Percentiles rank a stretch among this genome's conserved stretches.
Conservation (phyloP, 73 alveolate species). For the Durusdinium trenchii region DNA sequence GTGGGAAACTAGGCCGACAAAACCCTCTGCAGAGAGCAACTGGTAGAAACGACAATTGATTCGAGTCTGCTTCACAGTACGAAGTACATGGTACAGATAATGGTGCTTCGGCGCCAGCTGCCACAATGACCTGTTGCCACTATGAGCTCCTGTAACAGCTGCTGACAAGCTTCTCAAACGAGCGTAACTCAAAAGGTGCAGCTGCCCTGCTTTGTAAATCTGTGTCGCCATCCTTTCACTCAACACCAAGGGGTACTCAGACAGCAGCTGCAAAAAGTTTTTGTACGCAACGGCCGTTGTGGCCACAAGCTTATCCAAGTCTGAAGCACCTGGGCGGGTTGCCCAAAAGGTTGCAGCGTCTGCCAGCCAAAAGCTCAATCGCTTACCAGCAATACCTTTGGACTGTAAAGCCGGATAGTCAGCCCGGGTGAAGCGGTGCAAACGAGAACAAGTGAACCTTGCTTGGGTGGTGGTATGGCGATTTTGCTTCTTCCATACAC, state of each 20-base stretch:
- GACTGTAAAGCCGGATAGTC: neutral
- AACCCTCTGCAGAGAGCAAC: neutral
- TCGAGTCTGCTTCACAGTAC: neutral
- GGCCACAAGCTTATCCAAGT: conserved; percentile 1
- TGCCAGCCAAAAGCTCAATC: neutral
- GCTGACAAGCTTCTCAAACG: neutral
- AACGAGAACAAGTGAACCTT: neutral
- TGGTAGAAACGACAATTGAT: neutral
- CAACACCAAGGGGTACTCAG: neutral
- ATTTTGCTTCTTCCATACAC: neutral
- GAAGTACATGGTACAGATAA: neutral
- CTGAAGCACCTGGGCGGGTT: neutral
- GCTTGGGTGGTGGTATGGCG: neutral
- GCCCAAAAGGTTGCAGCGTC: neutral
- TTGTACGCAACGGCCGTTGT: neutral
- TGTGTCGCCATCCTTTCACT: neutral
- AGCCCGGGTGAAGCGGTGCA: neutral
- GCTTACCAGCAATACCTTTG: neutral
- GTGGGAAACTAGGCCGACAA: neutral
- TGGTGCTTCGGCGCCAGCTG: conserved; percentile 39
- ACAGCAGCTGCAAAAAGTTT: neutral
- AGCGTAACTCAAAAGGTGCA: neutral
- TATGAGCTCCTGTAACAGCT: neutral
- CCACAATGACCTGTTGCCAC: neutral
- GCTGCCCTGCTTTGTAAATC: neutral